phyloP scores from a whole-genome alignment of 2,329 filamentous ascomycete species.

The Pseudogymnoascus sp. region DNA sequence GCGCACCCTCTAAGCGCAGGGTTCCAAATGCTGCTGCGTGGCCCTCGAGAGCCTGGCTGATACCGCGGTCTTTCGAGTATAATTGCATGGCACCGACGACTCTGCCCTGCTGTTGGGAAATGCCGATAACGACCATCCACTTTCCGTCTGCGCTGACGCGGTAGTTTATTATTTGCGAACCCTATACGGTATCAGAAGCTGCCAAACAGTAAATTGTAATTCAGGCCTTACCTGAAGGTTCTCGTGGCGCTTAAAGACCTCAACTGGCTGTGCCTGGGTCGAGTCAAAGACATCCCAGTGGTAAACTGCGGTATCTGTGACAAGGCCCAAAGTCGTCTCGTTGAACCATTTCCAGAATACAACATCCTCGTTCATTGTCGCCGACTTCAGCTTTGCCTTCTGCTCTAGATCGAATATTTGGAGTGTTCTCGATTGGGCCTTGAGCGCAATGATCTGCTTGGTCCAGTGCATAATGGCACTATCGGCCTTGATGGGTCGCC shows the following conservation, averaged over 20 bases:
- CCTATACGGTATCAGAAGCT: slow-evolving; percentile 43
- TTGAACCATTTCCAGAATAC: slow-evolving; percentile 99
- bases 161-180: slow-evolving; percentile 99
- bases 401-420: slow-evolving; percentile 94
- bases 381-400: slow-evolving; percentile 94
- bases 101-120: slow-evolving; percentile 85
- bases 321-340: slow-evolving; percentile 77
- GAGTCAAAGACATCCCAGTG: slow-evolving; percentile 97
- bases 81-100: slow-evolving; percentile 96
- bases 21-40: slow-evolving; percentile 94
- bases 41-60: slow-evolving; percentile 96
- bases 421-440: slow-evolving; percentile 86
- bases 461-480: slow-evolving; percentile 99
- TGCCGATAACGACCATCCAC: slow-evolving; percentile 97
- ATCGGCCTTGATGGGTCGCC: slow-evolving; percentile 95
- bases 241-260: slow-evolving; percentile 89
- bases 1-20: slow-evolving; percentile 78
- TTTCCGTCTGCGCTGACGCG: slow-evolving; percentile 91
- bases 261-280: slow-evolving; percentile 69
- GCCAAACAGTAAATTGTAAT: neutral
- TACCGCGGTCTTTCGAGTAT: slow-evolving; percentile 90
- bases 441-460: slow-evolving; percentile 91
- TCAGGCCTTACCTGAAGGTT: slow-evolving; percentile 68
- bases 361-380: slow-evolving; percentile 93
- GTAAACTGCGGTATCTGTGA: slow-evolving; percentile 85